Percentiles rank a stretch among this genome's conserved stretches.
Conservation (phyloP, 2,329 filamentous ascomycete species). For the Colletotrichum neosansevieriae region DNA sequence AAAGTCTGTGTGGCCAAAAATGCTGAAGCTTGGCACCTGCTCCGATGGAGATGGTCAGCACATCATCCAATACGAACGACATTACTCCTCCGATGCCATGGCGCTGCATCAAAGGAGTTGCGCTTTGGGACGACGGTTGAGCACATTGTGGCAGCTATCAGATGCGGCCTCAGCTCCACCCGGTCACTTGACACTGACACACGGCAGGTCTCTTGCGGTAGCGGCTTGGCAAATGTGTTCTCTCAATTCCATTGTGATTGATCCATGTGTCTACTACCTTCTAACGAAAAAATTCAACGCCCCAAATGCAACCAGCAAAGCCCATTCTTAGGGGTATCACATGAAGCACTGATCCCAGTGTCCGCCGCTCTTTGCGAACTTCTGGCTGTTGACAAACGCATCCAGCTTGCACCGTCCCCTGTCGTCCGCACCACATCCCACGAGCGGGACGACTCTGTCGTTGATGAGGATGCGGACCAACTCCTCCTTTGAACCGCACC, state of each 20-base stretch:
- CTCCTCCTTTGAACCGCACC: constrained; percentile 69
- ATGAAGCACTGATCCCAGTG: constrained; percentile 76
- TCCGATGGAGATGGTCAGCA: no score
- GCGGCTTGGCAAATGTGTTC: not conserved
- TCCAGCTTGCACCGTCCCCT: constrained; percentile 77
- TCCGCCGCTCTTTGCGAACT: constrained; percentile 79
- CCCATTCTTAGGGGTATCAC: constrained; percentile 40
- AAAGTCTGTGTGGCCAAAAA: no score
- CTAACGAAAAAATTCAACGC: not conserved
- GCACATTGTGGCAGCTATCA: not conserved
- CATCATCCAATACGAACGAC: no score
- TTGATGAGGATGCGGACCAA: constrained; percentile 85
- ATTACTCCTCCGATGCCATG: not conserved
- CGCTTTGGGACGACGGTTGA: not conserved
- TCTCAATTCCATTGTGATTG: not conserved
- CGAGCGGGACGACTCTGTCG: constrained; percentile 80
- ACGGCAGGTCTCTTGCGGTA: constrained; percentile 7
- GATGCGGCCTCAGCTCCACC: constrained; percentile 1
- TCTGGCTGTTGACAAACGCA: constrained; percentile 79
- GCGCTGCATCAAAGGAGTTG: not conserved
- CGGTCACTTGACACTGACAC: constrained; percentile 26
- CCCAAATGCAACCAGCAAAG: constrained; percentile 9
- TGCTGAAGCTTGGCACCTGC: no score
- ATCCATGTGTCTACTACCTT: not conserved
- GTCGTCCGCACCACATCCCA: constrained; percentile 76